A percentile compares a stretch with the other conserved stretches of the same genome.
phyloP scores from a whole-genome alignment of 2,329 filamentous ascomycete genomes.

The Botrytis sinoallii region DNA sequence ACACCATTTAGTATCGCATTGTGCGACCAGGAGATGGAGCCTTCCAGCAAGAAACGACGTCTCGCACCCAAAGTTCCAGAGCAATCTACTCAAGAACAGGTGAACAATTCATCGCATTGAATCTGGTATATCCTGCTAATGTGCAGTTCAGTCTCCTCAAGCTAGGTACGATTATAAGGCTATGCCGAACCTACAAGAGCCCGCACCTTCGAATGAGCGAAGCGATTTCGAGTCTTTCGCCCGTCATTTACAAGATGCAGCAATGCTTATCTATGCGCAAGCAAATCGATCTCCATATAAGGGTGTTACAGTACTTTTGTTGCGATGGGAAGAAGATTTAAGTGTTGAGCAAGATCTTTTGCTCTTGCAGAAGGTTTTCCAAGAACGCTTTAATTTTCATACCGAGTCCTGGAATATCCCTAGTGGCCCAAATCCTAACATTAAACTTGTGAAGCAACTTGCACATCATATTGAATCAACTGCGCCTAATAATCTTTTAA shows the following conservation, averaged over 20 bases:
- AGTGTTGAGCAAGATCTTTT: slow-evolving; percentile 52
- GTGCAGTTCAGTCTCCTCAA: slow-evolving; percentile 30
- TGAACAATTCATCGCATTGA: slow-evolving; percentile 23
- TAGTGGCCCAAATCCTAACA: slow-evolving; percentile 54
- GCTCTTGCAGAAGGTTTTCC: slow-evolving; percentile 55
- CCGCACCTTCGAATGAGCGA: slow-evolving; percentile 36
- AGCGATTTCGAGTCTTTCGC: slow-evolving; percentile 64
- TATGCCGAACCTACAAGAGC: slow-evolving; percentile 33
- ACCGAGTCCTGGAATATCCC: slow-evolving; percentile 62
- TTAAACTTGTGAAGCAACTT: slow-evolving; percentile 60
- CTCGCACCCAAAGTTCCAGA: slow-evolving; percentile 39
- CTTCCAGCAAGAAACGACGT: slow-evolving; percentile 38
- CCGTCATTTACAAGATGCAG: slow-evolving; percentile 64
- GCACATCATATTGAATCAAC: slow-evolving; percentile 58
- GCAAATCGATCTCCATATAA: slow-evolving; percentile 56
- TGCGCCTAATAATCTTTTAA: slow-evolving; percentile 56
- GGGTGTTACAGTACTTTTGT: slow-evolving; percentile 56
- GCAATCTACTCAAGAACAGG: slow-evolving; percentile 37
- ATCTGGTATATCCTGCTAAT: slow-evolving; percentile 21
- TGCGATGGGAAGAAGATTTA: slow-evolving; percentile 61
- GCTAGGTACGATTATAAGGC: slow-evolving; percentile 36
- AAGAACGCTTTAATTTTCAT: slow-evolving; percentile 58
- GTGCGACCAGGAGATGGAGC: slow-evolving; percentile 26
- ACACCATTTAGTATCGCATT: slow-evolving; percentile 2
- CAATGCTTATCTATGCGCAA: slow-evolving; percentile 64